These are phyloP conservation scores for Kwoniella newhampshirensis DNA, from an alignment of 768 basidiomycete species.

Conservation along the genomic window DNA sequence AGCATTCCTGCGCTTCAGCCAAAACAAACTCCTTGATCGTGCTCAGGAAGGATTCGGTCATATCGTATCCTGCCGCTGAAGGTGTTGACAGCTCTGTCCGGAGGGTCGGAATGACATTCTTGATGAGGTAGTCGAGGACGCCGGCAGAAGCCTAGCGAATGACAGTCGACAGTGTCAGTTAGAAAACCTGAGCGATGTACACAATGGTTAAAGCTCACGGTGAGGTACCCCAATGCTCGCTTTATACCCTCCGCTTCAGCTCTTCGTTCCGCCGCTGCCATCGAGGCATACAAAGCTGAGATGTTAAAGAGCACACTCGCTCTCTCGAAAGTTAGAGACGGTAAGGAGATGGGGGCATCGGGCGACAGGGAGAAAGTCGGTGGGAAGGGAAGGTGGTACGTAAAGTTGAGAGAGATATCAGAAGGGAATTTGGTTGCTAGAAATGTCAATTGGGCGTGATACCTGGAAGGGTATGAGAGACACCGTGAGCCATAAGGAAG, in stretches of 20 bases:
- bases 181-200: too few species aligned
- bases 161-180: background rate
- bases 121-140: conserved; percentile 45
- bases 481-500: conserved; percentile 5
- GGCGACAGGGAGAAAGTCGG: conserved; percentile 53
- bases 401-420: conserved; percentile 57
- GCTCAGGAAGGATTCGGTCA: conserved; percentile 63
- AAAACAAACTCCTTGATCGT: conserved; percentile 75
- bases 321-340: conserved; percentile 78
- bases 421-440: conserved; percentile 79
- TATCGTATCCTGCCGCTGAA: conserved; percentile 58
- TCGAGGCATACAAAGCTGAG: conserved; percentile 77
- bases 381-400: conserved; percentile 73
- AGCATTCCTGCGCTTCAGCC: conserved; percentile 94
- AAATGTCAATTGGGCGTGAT: conserved; percentile 84
- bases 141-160: conserved; percentile 51
- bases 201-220: conserved; percentile 26
- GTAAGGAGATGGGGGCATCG: conserved; percentile 63
- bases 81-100: conserved; percentile 40
- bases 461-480: too few species aligned
- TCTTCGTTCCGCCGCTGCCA: conserved; percentile 60
- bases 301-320: conserved; percentile 79
- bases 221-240: conserved; percentile 61
- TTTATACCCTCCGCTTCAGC: conserved; percentile 73
- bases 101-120: conserved; percentile 37